These are phyloP conservation scores for Diaporthe humulicola DNA, from an alignment of 2,329 filamentous ascomycete species.

Conservation along the genomic window DNA sequence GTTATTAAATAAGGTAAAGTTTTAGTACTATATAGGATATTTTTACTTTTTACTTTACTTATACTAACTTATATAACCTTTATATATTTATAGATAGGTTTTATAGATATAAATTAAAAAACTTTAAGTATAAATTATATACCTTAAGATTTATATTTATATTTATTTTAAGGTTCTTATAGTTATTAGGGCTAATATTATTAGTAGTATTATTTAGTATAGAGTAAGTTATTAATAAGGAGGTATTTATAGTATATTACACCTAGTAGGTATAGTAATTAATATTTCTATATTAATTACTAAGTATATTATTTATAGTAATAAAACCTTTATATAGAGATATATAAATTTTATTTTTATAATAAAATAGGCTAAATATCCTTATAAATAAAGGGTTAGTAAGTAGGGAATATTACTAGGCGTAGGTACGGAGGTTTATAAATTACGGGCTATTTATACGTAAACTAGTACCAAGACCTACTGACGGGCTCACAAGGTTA, in stretches of 20 bases:
- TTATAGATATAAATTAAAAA: neutral
- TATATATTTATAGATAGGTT: neutral
- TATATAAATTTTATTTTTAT: neutral
- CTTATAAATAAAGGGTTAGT: neutral
- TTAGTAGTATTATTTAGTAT: neutral
- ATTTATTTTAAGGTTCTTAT: neutral
- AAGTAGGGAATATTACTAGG: neutral
- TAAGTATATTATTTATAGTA: neutral
- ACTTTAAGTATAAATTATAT: neutral
- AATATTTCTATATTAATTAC: neutral
- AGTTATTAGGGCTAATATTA: neutral
- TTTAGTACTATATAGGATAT: too few species aligned
- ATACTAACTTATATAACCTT: neutral
- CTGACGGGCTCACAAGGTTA: neutral
- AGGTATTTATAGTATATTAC: neutral
- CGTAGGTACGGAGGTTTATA: neutral
- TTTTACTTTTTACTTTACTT: neutral
- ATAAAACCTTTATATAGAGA: neutral
- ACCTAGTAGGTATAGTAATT: neutral
- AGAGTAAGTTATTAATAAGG: too few species aligned
- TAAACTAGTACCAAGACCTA: neutral
- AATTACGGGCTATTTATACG: neutral
- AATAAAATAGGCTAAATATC: neutral
- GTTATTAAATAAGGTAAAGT: neutral
- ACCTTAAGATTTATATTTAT: neutral